These are phyloP conservation scores for Kwoniella shivajii DNA, from an alignment of 1,284 basidiomycete species.

Conservation along the genomic window DNA sequence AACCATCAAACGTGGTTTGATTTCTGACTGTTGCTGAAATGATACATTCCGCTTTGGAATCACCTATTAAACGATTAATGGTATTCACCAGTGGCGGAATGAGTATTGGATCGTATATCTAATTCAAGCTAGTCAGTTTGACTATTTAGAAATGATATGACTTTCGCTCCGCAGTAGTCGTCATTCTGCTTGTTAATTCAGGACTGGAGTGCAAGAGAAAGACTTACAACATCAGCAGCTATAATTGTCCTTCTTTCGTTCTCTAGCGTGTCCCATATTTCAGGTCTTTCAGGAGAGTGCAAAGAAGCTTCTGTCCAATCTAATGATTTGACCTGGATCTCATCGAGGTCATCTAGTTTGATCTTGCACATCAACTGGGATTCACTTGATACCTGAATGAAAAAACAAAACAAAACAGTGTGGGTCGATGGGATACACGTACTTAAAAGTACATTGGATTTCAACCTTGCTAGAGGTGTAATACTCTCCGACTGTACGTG, in stretches of 20 bases:
- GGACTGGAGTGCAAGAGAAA: not conserved
- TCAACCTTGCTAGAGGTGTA: slow-evolving; percentile 40
- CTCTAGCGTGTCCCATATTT: slow-evolving; percentile 26
- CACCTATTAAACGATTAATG: slow-evolving; percentile 35
- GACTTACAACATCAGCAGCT: slow-evolving; percentile 54
- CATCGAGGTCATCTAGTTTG: slow-evolving; percentile 12
- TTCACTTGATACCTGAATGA: not conserved
- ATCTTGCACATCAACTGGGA: too few species aligned
- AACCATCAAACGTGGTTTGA: slow-evolving; percentile 44
- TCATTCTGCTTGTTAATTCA: not conserved
- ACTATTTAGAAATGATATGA: too few species aligned
- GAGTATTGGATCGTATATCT: slow-evolving; percentile 55
- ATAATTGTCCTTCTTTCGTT: slow-evolving; percentile 34
- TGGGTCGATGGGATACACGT: slow-evolving; percentile 11
- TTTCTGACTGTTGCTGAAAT: slow-evolving; percentile 55
- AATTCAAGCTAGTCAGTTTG: too few species aligned
- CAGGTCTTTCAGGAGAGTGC: slow-evolving; percentile 17
- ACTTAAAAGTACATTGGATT: slow-evolving; percentile 47
- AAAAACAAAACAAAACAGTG: not conserved
- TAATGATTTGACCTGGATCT: slow-evolving; percentile 15
- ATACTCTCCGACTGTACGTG: slow-evolving; percentile 1
- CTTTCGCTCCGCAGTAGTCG: too few species aligned
- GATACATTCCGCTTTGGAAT: slow-evolving; percentile 20
- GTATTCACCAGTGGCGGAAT: slow-evolving; percentile 47
- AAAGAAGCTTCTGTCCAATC: slow-evolving; percentile 42